Conservation (phyloP, 2,329 filamentous ascomycete genomes). For the Colletotrichum zoysiae region DNA sequence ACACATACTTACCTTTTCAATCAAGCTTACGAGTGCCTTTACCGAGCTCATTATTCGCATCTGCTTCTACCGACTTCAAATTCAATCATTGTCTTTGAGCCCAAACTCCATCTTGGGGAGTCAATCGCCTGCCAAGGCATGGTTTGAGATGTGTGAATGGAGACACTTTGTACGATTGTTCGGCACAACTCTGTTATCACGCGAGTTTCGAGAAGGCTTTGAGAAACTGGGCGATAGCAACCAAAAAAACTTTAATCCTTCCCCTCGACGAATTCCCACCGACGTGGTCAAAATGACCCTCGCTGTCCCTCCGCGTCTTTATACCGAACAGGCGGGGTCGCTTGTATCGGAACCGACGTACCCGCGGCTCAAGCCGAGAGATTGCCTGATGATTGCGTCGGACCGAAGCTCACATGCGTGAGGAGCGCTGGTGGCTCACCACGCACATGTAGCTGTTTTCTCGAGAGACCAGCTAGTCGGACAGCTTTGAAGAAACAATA, state of each 20-base stretch:
- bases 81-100: background rate
- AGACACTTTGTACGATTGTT: constrained; percentile 10
- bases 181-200: constrained; percentile 18
- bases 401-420: constrained; percentile 32
- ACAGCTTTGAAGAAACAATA: background rate
- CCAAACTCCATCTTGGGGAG: background rate
- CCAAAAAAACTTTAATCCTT: constrained; percentile 21
- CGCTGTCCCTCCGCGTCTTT: background rate
- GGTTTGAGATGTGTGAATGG: constrained; percentile 27
- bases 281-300: background rate
- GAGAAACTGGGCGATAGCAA: constrained; percentile 22
- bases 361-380: constrained; percentile 19
- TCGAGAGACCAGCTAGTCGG: background rate
- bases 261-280: background rate
- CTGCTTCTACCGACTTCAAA: background rate
- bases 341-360: background rate
- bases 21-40: background rate
- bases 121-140: constrained; percentile 17
- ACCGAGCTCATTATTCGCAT: background rate
- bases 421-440: background rate
- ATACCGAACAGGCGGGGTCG: constrained; percentile 36
- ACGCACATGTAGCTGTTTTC: constrained; percentile 5
- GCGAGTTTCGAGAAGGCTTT: constrained; percentile 25
- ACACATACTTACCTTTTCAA: background rate
- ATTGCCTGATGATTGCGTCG: constrained; percentile 8